A percentile compares a stretch with the other conserved stretches of the same genome.
Evolutionary conservation across 108 stramenopile species (phyloP).

Genomic region (Cyclostephanos invisitatus): DNA sequence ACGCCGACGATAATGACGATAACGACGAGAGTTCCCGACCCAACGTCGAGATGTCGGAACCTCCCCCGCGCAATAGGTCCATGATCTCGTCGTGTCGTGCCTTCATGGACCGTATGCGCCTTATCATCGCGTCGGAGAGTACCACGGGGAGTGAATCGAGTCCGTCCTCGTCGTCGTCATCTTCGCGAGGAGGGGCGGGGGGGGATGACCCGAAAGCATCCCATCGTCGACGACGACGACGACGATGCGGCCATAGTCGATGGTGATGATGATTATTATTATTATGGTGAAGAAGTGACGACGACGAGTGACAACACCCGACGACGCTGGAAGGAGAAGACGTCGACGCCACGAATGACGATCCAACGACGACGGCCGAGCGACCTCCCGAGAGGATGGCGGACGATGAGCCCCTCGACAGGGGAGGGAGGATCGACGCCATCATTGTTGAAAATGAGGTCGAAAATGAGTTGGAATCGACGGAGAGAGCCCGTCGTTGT

Average conservation of each 20-base stretch:
- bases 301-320: neutral
- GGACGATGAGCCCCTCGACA: neutral
- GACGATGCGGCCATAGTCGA: neutral
- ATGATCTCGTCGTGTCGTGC: conserved; percentile 58
- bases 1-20: conserved; percentile 32
- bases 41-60: conserved; percentile 37
- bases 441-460: too few species aligned
- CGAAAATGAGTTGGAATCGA: too few species aligned
- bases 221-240: neutral
- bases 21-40: conserved; percentile 75
- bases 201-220: neutral
- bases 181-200: neutral
- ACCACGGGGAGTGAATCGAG: conserved; percentile 5
- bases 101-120: conserved; percentile 54
- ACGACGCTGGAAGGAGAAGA: neutral
- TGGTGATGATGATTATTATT: neutral
- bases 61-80: conserved; percentile 45
- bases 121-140: conserved; percentile 38
- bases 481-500: too few species aligned
- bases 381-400: neutral
- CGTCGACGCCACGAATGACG: neutral
- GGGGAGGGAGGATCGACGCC: neutral
- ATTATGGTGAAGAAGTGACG: neutral
- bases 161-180: conserved; percentile 9
- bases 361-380: neutral